Conservation (phyloP, 768 basidiomycete species). For the Tylopilus plumbeoviolaceoides region DNA sequence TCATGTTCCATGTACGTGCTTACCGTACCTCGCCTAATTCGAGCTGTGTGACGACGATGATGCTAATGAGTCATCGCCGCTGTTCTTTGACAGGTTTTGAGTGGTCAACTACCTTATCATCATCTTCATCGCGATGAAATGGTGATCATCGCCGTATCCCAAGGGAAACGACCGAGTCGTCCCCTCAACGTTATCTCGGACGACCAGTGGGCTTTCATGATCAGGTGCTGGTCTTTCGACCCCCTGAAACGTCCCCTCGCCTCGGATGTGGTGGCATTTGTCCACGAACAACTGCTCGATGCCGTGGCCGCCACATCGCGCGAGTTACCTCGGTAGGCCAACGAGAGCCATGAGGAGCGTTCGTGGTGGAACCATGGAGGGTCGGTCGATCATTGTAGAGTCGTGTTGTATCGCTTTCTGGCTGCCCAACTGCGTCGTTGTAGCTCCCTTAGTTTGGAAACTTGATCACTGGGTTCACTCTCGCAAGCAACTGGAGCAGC, state of each 20-base stretch:
- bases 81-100: constrained; percentile 15
- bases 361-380: neutral
- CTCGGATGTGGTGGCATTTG: constrained; percentile 25
- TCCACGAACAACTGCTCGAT: constrained; percentile 13
- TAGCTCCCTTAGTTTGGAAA: no score
- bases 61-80: neutral
- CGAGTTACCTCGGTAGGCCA: neutral
- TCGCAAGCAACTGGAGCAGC: no score
- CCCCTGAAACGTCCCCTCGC: constrained; percentile 30
- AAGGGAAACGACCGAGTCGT: constrained; percentile 11
- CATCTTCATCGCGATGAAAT: constrained; percentile 15
- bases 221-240: constrained; percentile 27
- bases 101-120: constrained; percentile 22
- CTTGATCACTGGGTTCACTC: no score
- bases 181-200: constrained; percentile 12
- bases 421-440: no score
- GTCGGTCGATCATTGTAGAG: neutral
- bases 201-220: constrained; percentile 23
- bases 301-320: neutral
- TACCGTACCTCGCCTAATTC: neutral
- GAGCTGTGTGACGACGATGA: neutral
- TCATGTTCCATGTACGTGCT: constrained; percentile 22
- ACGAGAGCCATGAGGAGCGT: neutral
- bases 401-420: neutral
- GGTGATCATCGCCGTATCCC: constrained; percentile 18